These are phyloP conservation scores for Calonectria ilicicola DNA, from an alignment of 2,329 filamentous ascomycete species.

Conservation along the genomic window DNA sequence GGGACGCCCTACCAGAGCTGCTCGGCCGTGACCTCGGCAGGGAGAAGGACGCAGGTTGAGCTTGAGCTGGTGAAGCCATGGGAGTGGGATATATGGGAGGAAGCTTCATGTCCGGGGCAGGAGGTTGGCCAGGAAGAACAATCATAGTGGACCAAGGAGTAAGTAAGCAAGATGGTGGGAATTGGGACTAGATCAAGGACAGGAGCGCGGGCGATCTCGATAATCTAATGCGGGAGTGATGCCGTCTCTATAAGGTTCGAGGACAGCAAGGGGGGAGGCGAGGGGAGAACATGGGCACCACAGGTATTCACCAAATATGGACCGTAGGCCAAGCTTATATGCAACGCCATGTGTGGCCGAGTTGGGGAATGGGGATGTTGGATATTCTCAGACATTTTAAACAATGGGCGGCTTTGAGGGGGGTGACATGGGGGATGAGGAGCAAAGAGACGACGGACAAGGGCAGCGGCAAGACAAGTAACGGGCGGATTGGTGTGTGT, in stretches of 20 bases:
- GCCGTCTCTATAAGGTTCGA: conserved; percentile 39
- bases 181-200: conserved; percentile 12
- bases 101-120: conserved; percentile 32
- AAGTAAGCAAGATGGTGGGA: conserved; percentile 5
- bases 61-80: conserved; percentile 20
- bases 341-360: conserved; percentile 25
- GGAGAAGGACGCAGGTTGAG: conserved; percentile 10
- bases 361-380: background rate
- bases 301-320: conserved; percentile 18
- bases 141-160: conserved; percentile 41
- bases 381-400: conserved; percentile 23
- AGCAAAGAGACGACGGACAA: conserved; percentile 15
- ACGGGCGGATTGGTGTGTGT: conserved; percentile 28
- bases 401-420: background rate
- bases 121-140: conserved; percentile 40
- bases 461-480: conserved; percentile 20
- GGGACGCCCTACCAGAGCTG: conserved; percentile 34
- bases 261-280: conserved; percentile 14
- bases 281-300: background rate
- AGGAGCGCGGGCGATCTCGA: conserved; percentile 37
- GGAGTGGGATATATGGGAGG: conserved; percentile 22
- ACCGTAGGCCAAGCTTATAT: background rate
- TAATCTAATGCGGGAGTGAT: conserved; percentile 39
- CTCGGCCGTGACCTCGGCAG: background rate
- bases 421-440: background rate